These are phyloP conservation scores for Mucor lusitanicus DNA, from an alignment of 371 early-diverging fungal genomes.

Conservation along the genomic window DNA sequence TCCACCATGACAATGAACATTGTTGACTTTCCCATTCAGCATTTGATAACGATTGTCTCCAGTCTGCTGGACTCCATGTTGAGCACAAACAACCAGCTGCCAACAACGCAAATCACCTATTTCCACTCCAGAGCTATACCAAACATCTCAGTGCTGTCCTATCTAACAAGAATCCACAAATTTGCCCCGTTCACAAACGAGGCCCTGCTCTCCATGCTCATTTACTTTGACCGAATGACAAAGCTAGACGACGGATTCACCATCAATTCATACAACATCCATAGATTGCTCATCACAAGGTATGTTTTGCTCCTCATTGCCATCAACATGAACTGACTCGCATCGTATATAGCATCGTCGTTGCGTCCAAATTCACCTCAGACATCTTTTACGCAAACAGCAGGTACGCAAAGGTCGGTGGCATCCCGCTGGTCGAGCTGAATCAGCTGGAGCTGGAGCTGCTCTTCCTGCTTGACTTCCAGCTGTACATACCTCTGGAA, in stretches of 20 bases:
- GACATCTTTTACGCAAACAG: slow-evolving; percentile 81
- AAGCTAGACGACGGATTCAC: slow-evolving; percentile 43
- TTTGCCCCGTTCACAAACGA: slow-evolving; percentile 78
- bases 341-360: slow-evolving; percentile 50
- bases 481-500: slow-evolving; percentile 60
- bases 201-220: slow-evolving; percentile 69
- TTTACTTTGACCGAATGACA: slow-evolving; percentile 83
- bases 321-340: not conserved
- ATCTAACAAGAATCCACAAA: slow-evolving; percentile 67
- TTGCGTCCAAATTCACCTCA: slow-evolving; percentile 78
- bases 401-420: slow-evolving; percentile 78
- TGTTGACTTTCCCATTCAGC: slow-evolving; percentile 40
- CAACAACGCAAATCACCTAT: slow-evolving; percentile 58
- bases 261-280: slow-evolving; percentile 75
- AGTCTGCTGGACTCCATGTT: slow-evolving; percentile 51
- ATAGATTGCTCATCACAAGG: slow-evolving; percentile 73
- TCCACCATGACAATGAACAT: slow-evolving; percentile 29
- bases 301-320: too few species aligned
- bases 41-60: slow-evolving; percentile 46
- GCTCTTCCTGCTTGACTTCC: slow-evolving; percentile 75
- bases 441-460: slow-evolving; percentile 88
- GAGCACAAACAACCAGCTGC: slow-evolving; percentile 63
- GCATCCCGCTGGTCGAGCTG: slow-evolving; percentile 75
- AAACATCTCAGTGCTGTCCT: slow-evolving; percentile 62
- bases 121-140: slow-evolving; percentile 86